phyloP scores from a whole-genome alignment of 1,284 basidiomycete genomes.

The Ustilago xerochloae region DNA sequence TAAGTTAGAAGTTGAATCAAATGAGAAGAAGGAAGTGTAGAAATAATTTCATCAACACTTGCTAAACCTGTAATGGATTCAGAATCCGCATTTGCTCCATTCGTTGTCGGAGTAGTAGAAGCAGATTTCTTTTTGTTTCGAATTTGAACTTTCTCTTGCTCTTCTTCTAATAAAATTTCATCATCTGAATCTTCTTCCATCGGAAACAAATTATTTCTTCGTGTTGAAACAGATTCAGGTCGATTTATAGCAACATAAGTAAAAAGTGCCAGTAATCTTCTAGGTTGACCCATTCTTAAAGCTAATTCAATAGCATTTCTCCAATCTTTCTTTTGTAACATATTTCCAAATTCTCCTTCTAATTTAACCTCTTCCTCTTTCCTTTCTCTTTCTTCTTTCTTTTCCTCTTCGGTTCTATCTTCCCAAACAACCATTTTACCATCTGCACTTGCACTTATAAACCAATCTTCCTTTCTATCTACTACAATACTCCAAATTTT shows the following conservation, averaged over 20 bases:
- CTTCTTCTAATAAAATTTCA: slow-evolving; percentile 5
- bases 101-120: neutral
- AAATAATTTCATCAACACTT: slow-evolving; percentile 74
- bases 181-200: neutral
- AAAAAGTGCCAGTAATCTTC: slow-evolving; percentile 85
- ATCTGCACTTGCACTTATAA: slow-evolving; percentile 93
- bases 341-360: slow-evolving; percentile 95
- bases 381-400: slow-evolving; percentile 69
- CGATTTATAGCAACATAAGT: slow-evolving; percentile 59
- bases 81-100: slow-evolving; percentile 6
- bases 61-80: slow-evolving; percentile 58
- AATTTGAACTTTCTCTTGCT: no score
- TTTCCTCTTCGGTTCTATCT: slow-evolving; percentile 78
- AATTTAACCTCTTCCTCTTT: slow-evolving; percentile 68
- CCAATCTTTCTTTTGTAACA: slow-evolving; percentile 87
- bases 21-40: slow-evolving; percentile 77
- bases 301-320: slow-evolving; percentile 89
- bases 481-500: slow-evolving; percentile 93
- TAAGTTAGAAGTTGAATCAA: slow-evolving; percentile 84
- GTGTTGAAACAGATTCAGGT: slow-evolving; percentile 17
- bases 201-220: neutral
- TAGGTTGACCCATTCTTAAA: slow-evolving; percentile 90
- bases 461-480: slow-evolving; percentile 78
- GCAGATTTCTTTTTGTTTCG: neutral
- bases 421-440: slow-evolving; percentile 93